phyloP scores from a whole-genome alignment of 371 early-diverging fungal genomes.

The Lichtheimia corymbifera region DNA sequence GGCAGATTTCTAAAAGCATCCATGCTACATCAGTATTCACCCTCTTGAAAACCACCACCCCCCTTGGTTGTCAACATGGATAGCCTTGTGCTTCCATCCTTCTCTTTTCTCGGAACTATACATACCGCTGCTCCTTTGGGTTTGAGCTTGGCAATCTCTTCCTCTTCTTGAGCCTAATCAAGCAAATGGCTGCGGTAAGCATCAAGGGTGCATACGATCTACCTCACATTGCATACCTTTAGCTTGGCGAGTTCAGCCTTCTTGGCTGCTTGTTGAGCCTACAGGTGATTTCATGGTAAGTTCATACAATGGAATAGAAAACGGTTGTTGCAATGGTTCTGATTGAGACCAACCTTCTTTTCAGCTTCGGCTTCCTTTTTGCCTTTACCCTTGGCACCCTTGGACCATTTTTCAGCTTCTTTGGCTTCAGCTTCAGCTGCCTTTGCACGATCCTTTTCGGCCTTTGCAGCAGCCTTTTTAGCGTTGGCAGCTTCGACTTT shows the following conservation, averaged over 20 bases:
- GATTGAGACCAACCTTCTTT: slow-evolving; percentile 55
- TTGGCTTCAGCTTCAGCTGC: slow-evolving; percentile 54
- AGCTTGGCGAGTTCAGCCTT: slow-evolving; percentile 30
- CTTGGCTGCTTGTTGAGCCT: slow-evolving; percentile 44
- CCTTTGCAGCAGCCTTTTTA: slow-evolving; percentile 69
- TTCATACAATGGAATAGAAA: background rate
- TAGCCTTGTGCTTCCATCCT: too few relatives aligned
- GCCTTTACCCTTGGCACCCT: slow-evolving; percentile 68
- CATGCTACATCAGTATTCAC: background rate
- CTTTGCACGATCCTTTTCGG: slow-evolving; percentile 60
- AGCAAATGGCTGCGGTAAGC: slow-evolving; percentile 1
- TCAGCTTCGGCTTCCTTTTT: slow-evolving; percentile 73
- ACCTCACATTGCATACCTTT: slow-evolving; percentile 1
- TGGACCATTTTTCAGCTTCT: slow-evolving; percentile 66
- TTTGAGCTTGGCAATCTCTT: slow-evolving; percentile 32
- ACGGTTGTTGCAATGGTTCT: background rate
- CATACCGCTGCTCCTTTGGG: slow-evolving; percentile 6
- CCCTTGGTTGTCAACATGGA: too few relatives aligned
- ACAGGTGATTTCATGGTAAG: background rate
- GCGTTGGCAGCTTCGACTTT: slow-evolving; percentile 70
- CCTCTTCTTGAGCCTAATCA: slow-evolving; percentile 49
- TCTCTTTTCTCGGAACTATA: too few relatives aligned
- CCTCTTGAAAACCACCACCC: too few relatives aligned
- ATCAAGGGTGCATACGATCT: too few relatives aligned
- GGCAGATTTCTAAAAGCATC: slow-evolving; percentile 47